Evolutionary conservation across 139 green algal species (phyloP).

Genomic region (Chlamydomonas incerta): DNA sequence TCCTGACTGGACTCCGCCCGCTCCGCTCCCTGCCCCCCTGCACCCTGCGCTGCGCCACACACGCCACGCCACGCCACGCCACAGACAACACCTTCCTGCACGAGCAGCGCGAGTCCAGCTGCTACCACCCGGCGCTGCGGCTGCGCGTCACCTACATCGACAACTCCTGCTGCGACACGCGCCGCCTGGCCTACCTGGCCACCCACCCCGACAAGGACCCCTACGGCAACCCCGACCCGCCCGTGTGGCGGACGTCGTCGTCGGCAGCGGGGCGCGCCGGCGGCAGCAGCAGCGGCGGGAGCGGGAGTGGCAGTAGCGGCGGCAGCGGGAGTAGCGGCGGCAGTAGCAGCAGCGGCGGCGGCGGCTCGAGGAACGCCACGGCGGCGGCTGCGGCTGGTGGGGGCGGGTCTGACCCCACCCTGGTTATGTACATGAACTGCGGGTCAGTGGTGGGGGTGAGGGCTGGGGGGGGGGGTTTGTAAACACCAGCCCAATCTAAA

Average conservation of each 20-base stretch:
- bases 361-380: no score
- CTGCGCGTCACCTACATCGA: conserved; percentile 1
- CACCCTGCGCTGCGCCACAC: no score
- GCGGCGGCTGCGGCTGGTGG: no score
- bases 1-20: no score
- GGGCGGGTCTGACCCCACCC: no score
- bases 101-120: neutral
- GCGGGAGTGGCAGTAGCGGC: no score
- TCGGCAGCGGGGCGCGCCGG: no score
- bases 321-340: no score
- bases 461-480: neutral
- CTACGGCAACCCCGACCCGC: neutral
- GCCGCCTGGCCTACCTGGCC: neutral
- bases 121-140: neutral
- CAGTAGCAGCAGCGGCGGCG: no score
- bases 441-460: neutral
- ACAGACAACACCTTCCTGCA: neutral
- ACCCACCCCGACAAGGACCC: neutral
- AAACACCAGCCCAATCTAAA: no score
- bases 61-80: neutral
- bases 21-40: no score
- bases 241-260: neutral
- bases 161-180: neutral
- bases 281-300: no score
- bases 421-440: neutral